phyloP scores from a whole-genome alignment of 768 basidiomycete genomes.

The Pleurotus ostreatus region DNA sequence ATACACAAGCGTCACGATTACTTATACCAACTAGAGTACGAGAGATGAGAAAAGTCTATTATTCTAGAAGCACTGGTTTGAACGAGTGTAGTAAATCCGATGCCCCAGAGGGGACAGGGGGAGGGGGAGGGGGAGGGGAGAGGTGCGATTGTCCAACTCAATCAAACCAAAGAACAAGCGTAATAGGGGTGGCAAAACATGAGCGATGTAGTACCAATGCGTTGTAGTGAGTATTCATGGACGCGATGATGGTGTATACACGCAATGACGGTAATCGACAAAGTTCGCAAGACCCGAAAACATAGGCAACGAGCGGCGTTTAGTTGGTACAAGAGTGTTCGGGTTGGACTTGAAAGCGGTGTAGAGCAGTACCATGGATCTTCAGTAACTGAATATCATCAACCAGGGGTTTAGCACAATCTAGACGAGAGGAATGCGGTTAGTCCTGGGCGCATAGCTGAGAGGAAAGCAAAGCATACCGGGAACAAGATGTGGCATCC shows the following conservation, averaged over 20 bases:
- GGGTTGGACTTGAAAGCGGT: background rate
- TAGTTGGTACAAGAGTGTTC: background rate
- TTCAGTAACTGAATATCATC: slow-evolving; percentile 73
- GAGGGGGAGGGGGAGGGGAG: too few relatives aligned
- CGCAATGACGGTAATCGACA: background rate
- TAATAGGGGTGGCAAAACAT: too few relatives aligned
- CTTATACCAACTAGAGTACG: background rate
- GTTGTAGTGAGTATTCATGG: too few relatives aligned
- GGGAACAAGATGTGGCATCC: slow-evolving; percentile 73
- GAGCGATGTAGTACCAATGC: too few relatives aligned
- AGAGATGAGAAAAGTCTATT: background rate
- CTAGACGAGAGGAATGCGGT: slow-evolving; percentile 22
- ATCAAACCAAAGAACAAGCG: too few relatives aligned
- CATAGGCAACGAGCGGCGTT: background rate
- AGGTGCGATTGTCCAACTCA: too few relatives aligned
- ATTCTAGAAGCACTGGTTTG: background rate
- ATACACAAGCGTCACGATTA: background rate
- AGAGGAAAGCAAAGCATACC: slow-evolving; percentile 33
- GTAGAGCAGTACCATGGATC: background rate
- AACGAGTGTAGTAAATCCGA: background rate
- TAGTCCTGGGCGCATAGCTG: background rate
- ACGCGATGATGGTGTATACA: background rate
- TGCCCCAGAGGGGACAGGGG: background rate
- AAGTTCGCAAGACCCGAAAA: background rate
- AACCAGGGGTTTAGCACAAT: slow-evolving; percentile 87